Conservation (phyloP, 2,329 filamentous ascomycete species). For the Cytospora piceicola region DNA sequence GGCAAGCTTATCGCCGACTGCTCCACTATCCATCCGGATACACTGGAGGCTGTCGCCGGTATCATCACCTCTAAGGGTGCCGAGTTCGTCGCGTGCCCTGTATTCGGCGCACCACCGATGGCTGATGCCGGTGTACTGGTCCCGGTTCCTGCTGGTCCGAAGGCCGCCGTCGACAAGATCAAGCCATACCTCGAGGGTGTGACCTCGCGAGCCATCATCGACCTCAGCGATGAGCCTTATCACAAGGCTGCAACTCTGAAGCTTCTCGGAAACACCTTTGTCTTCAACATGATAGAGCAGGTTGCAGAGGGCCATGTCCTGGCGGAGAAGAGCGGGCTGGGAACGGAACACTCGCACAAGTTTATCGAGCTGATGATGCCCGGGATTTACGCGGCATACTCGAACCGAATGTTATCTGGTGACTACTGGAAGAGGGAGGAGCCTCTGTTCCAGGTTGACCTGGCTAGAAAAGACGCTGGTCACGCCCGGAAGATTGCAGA, state of each 20-base stretch:
- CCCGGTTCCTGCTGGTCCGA: slow-evolving; percentile 72
- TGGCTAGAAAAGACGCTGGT: slow-evolving; percentile 80
- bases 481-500: slow-evolving; percentile 74
- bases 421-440: slow-evolving; percentile 77
- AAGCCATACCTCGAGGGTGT: slow-evolving; percentile 75
- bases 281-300: slow-evolving; percentile 80
- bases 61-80: slow-evolving; percentile 62
- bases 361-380: slow-evolving; percentile 77
- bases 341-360: slow-evolving; percentile 68
- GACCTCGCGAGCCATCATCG: slow-evolving; percentile 69
- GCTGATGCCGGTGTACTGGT: slow-evolving; percentile 73
- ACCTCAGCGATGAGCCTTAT: slow-evolving; percentile 70
- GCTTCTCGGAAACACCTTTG: slow-evolving; percentile 84
- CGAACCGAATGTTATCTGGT: slow-evolving; percentile 71
- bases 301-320: slow-evolving; percentile 77
- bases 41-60: slow-evolving; percentile 68
- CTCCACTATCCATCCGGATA: slow-evolving; percentile 86
- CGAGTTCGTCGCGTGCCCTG: slow-evolving; percentile 71
- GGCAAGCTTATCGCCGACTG: slow-evolving; percentile 85
- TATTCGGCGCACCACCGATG: slow-evolving; percentile 74
- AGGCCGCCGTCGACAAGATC: slow-evolving; percentile 62
- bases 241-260: slow-evolving; percentile 74
- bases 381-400: slow-evolving; percentile 75
- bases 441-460: slow-evolving; percentile 81
- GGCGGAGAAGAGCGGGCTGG: slow-evolving; percentile 80